Base-by-base conservation (phyloP, 257 asterid species). In the Datura wrightii region DNA sequence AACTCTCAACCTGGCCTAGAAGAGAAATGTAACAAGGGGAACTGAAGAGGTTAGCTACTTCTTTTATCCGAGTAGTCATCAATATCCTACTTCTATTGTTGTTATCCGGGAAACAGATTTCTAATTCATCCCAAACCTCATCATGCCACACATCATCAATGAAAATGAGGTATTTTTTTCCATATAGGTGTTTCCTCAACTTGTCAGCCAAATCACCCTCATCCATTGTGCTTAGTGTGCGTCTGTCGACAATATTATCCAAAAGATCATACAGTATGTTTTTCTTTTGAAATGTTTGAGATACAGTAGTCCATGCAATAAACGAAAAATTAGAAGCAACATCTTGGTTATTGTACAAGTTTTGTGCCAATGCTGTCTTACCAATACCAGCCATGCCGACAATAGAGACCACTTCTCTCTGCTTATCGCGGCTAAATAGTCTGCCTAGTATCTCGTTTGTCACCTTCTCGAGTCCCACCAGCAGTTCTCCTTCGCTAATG, bases 111-210 rank as follows among this genome's bases (percentile, higher is more conserved):
- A 76, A 74, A 54, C 19, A 84, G 2, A 9, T 15, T 19, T 46
- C 42, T 37, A 85, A 4, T 7, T 65, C 71, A 10, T 50, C 69
- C 87, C 84, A 85, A 2, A 10, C 79, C 1, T 52, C 3, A 24
- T 50, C 69, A 79, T n/a, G 5, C 87, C 87, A 85, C 41, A 79
- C 54, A n/a, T 85, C 84, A 13, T 85, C 87, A 34, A 84, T 63
- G 5, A 76, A 54, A 36, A 84, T 58, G 0, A 84, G 79, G 62
- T 74, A 84, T 11, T 66, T 60, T 36, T 48, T n/a, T 13, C 78
- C 55, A 14, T 8, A n/a, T 39, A 84, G 19, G 46, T 8, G 9
- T 62, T 78, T 78, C 15, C 52, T 18, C 37, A 84, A 52, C 41
- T 62, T 19, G 31, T 59, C 84, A 42, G 53, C 69, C 18, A 84